These are phyloP conservation scores for Saccharomycopsis synnaedendra DNA, from an alignment of 805 yeast species.

Conservation along the genomic window DNA sequence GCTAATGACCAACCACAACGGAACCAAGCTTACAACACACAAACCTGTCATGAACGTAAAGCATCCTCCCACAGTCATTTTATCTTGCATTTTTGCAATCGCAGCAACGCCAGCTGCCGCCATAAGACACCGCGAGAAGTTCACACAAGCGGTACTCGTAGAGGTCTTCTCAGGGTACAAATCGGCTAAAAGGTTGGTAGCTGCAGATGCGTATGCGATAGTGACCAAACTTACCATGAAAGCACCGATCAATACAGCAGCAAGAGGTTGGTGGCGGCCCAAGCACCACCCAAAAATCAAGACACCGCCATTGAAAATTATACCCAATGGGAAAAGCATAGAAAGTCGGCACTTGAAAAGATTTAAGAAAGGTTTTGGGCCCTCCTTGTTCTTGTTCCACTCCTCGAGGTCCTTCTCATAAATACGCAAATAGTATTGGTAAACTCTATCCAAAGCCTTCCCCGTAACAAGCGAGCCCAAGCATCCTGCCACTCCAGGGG, in stretches of 20 bases:
- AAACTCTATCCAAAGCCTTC: conserved; percentile 44
- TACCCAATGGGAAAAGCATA: conserved; percentile 5
- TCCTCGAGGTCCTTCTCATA: not conserved
- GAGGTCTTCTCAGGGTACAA: conserved; percentile 60
- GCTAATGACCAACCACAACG: conserved; percentile 9
- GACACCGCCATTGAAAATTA: conserved; percentile 21
- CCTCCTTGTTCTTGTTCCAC: not conserved
- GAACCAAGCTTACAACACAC: conserved; percentile 19
- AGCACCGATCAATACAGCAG: conserved; percentile 47
- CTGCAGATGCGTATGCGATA: conserved; percentile 43
- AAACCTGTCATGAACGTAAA: conserved; percentile 60
- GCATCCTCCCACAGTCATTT: conserved; percentile 62
- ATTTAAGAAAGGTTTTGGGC: conserved; percentile 15
- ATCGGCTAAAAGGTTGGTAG: conserved; percentile 63
- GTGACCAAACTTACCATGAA: conserved; percentile 45
- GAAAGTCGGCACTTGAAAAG: conserved; percentile 1
- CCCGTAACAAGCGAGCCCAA: conserved; percentile 53
- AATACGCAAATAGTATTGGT: conserved; percentile 22
- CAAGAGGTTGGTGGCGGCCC: conserved; percentile 31
- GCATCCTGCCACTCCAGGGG: conserved; percentile 61
- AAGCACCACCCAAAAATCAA: conserved; percentile 65
- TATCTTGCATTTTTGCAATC: conserved; percentile 43
- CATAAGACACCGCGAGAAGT: conserved; percentile 59
- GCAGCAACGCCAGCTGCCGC: conserved; percentile 65
- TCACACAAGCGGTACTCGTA: conserved; percentile 62